Evolutionary conservation across 371 early-diverging fungal genomes (phyloP).

Genomic region (Apophysomyces variabilis): DNA sequence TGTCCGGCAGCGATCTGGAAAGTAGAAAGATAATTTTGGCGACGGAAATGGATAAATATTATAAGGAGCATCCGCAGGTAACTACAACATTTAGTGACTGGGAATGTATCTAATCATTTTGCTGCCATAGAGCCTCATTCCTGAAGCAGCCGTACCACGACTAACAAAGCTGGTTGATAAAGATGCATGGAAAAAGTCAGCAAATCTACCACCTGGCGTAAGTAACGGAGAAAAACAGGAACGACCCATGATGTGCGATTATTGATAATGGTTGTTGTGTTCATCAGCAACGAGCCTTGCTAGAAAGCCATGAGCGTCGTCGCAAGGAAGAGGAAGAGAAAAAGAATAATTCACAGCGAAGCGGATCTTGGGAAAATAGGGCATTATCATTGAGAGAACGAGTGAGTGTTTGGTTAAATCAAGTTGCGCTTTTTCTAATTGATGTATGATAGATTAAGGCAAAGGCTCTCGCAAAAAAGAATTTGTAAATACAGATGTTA

Average conservation of each 20-base stretch:
- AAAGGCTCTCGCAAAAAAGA: conserved; percentile 7
- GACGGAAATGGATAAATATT: conserved; percentile 24
- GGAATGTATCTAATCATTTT: too few relatives aligned
- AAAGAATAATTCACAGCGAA: neutral
- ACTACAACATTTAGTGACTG: neutral
- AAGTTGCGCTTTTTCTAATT: neutral
- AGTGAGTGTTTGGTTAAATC: neutral
- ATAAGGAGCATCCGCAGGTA: conserved; percentile 31
- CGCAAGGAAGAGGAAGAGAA: conserved; percentile 5
- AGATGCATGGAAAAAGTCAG: conserved; percentile 36
- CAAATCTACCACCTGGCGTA: conserved; percentile 41
- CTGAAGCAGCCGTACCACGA: conserved; percentile 42
- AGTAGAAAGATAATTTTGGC: conserved; percentile 28
- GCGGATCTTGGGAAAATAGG: neutral
- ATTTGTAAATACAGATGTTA: neutral
- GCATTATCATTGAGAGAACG: conserved; percentile 5
- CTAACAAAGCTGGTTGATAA: conserved; percentile 31
- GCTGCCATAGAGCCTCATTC: conserved; percentile 28
- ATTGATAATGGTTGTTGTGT: neutral
- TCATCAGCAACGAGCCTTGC: neutral
- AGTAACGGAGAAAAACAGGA: neutral
- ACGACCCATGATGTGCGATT: too few relatives aligned
- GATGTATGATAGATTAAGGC: neutral
- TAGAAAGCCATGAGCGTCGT: conserved; percentile 7
- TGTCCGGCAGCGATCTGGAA: conserved; percentile 36